These are phyloP conservation scores for Penicillium cinerascens DNA, from an alignment of 495 filamentous ascomycete species.

Conservation along the genomic window DNA sequence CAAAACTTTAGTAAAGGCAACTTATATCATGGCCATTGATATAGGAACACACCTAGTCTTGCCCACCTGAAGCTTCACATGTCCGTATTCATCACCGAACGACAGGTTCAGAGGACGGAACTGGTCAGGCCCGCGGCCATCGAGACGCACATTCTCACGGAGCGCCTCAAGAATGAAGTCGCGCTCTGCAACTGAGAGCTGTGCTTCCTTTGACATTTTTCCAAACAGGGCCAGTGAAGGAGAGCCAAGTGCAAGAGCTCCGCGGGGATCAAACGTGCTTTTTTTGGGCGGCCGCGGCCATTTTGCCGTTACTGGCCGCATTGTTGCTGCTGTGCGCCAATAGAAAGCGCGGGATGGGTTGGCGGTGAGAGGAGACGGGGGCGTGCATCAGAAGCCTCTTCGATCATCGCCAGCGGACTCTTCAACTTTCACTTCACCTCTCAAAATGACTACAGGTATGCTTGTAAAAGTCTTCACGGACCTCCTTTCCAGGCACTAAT, in stretches of 20 bases:
- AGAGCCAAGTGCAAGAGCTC: background rate
- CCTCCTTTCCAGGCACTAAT: background rate
- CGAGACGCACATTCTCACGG: slow-evolving; percentile 71
- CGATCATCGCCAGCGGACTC: background rate
- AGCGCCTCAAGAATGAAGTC: slow-evolving; percentile 73
- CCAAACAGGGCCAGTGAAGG: slow-evolving; percentile 7
- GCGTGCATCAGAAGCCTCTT: slow-evolving; percentile 5
- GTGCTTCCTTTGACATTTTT: slow-evolving; percentile 84
- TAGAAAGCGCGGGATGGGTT: background rate
- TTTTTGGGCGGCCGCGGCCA: slow-evolving; percentile 19
- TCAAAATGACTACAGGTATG: slow-evolving; percentile 66
- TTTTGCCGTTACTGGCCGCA: slow-evolving; percentile 27
- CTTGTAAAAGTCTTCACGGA: background rate
- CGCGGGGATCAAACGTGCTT: slow-evolving; percentile 21
- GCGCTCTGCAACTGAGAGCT: slow-evolving; percentile 74
- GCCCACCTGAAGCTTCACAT: slow-evolving; percentile 83
- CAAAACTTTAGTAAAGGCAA: slow-evolving; percentile 4
- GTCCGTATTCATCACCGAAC: slow-evolving; percentile 88
- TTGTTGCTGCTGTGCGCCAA: slow-evolving; percentile 14
- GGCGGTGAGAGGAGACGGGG: slow-evolving; percentile 8
- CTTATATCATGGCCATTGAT: background rate
- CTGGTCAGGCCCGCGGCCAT: slow-evolving; percentile 74
- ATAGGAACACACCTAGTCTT: slow-evolving; percentile 68
- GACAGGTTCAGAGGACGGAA: slow-evolving; percentile 72
- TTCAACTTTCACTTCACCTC: background rate